These are phyloP conservation scores for Diaporthe aspalathi DNA, from an alignment of 2,329 filamentous ascomycete species.

Conservation along the genomic window DNA sequence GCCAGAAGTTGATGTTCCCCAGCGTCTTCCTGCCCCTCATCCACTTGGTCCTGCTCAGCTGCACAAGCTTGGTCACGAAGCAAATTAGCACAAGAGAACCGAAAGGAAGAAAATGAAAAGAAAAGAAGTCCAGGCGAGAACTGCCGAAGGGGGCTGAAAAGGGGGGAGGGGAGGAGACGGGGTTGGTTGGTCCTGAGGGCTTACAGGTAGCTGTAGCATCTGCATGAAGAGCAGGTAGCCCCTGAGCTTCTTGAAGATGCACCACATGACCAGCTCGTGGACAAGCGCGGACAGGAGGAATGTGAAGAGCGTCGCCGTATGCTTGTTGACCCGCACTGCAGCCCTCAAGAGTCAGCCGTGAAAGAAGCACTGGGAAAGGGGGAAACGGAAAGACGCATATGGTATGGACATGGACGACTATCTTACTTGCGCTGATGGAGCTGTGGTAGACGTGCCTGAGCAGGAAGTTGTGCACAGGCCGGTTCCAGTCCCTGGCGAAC, in stretches of 20 bases:
- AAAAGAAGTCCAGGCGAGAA: no score
- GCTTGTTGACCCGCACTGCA: slow-evolving; percentile 71
- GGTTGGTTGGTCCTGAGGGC: slow-evolving; percentile 38
- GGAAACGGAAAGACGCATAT: no score
- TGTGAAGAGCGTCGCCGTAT: slow-evolving; percentile 79
- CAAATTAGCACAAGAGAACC: slow-evolving; percentile 30
- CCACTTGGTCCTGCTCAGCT: slow-evolving; percentile 73
- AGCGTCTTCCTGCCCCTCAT: slow-evolving; percentile 71
- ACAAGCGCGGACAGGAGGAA: slow-evolving; percentile 78
- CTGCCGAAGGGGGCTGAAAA: not conserved
- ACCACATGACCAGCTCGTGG: slow-evolving; percentile 84
- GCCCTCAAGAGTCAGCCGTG: not conserved
- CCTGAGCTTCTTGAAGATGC: slow-evolving; percentile 80
- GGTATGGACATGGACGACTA: no score
- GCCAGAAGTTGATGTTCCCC: slow-evolving; percentile 82
- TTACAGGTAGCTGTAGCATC: slow-evolving; percentile 76
- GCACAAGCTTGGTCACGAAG: slow-evolving; percentile 61
- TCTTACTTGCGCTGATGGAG: slow-evolving; percentile 71
- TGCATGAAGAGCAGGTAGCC: slow-evolving; percentile 80
- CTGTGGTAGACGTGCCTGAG: slow-evolving; percentile 83
- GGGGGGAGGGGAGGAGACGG: not conserved
- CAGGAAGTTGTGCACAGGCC: slow-evolving; percentile 81
- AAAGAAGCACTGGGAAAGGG: no score
- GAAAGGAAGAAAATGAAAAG: no score
- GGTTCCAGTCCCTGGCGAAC: slow-evolving; percentile 84